Percentiles rank a stretch among this genome's conserved stretches.
Conservation (phyloP, 306 rosid species). For the Albizia julibrissin region DNA sequence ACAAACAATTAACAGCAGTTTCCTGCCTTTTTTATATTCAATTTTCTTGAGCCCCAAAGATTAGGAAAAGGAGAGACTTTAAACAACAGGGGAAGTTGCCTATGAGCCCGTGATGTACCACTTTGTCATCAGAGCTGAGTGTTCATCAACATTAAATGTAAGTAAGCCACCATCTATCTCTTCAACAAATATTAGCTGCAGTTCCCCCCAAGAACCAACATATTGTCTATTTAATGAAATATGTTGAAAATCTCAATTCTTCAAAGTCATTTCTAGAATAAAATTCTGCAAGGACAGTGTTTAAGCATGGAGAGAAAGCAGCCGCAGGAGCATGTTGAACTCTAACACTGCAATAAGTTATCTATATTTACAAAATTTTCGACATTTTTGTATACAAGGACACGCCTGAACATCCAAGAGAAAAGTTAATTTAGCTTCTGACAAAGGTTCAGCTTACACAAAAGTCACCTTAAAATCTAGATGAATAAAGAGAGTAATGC, state of each 20-base stretch:
- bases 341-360: constrained; percentile 23
- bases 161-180: background rate
- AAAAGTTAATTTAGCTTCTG: constrained; percentile 24
- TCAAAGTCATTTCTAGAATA: constrained; percentile 18
- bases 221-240: background rate
- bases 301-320: constrained; percentile 14
- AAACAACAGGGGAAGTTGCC: background rate
- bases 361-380: constrained; percentile 17
- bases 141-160: background rate
- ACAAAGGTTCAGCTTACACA: constrained; percentile 26
- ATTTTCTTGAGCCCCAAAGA: background rate
- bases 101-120: background rate
- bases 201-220: constrained; percentile 12
- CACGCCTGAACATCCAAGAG: constrained; percentile 24
- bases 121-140: background rate
- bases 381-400: constrained; percentile 19
- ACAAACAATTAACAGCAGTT: background rate
- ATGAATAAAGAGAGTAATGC: background rate
- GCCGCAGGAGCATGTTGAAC: constrained; percentile 12
- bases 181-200: background rate
- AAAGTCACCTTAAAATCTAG: constrained; percentile 13
- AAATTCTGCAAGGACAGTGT: constrained; percentile 10
- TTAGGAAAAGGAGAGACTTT: background rate
- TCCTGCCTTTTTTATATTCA: background rate
- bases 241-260: constrained; percentile 15